Evolutionary conservation across 805 yeast genomes (phyloP), one percentile per base, ranked within the genome.

Genomic region (Jamesozyma jinghongensis): DNA sequence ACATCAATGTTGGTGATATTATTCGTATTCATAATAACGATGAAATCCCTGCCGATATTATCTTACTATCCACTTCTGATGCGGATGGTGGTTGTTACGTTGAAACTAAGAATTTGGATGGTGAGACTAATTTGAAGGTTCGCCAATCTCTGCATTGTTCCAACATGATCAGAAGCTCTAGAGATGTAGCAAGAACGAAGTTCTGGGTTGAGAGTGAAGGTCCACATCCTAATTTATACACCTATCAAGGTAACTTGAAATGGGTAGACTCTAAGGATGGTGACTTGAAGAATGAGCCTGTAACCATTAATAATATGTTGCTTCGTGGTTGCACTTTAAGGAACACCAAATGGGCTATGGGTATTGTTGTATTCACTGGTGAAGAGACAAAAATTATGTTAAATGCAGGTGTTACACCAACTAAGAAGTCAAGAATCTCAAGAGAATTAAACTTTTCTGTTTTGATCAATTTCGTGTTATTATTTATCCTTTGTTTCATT

Each of bases 321-420:
- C 61, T 84, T 32, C 74, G 94, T 65, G 94, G 94, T 19, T 81
- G 85, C 52, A 69, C 75, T n/a, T 64, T 84, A 41, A 72, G 92
- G 63, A 84, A 84, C 54, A 83, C 92, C 1, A 81, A 79, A 59
- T 84, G 92, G 92, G 86, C 75, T 19, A 70, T 83, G 56, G 92
- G 92, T 42, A 53, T 83, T 20, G 92, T 82, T 14, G 67, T 75
- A 3, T 83, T 79, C 62, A 83, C 92, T 3, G 94, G 94, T 54
- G 70, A 69, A 35, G 92, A 84, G 48, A 74, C 94, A 3, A 84
- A 84, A 53, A 82, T 83, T 54, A 82, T 83, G 86, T 63, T 83
- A 46, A 84, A 84, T 59, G 71, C 90, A 2, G 92, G 92, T 56
- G 66, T 73, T 16, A 84, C 92, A 1, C 92, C 92, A 35, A 73